Evolutionary conservation across 2,329 filamentous ascomycete species (phyloP), one percentile per base, ranked within the genome.

Genomic region (Penicillium sclerotiorum): DNA sequence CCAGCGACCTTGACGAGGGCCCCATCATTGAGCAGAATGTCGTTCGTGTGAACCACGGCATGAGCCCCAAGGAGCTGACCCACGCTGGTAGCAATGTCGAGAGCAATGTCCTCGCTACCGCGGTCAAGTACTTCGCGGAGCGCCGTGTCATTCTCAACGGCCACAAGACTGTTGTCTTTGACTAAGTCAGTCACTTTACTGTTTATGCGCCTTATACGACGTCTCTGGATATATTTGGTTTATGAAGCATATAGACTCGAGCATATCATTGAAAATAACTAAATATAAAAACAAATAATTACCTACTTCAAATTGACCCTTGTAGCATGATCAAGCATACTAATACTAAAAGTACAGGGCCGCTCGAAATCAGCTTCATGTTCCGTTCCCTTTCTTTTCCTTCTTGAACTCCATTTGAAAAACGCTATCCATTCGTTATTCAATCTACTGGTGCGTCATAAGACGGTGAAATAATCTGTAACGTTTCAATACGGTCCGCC

Each of bases 1-100:
- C 89, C 1, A 88, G 87, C 22, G 89, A 93, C 70, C 73, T 94
- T 54, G 89, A 94, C 65, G 89, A 94, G 76, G 89, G 89, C 2
- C 89, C 89, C 9, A 94, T 94, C 61, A 94, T 94, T 60, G 89
- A 93, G 80, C 89, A 94, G 80, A 81, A 88, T 47, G 85, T 93
- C 46, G 81, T 85, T 5, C 77, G 89, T 13, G 89, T 93, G 21
- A 86, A 90, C 67, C 89, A 94, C 72, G 81, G 78, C 58, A 83
- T 91, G 82, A 86, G 81, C 61, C 80, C 89, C 15, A 89, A 88
- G 77, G 84, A 87, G 67, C 71, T 93, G 65, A 87, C 89, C 2
- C 85, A 89, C 62, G 88, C 91, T 68, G 89, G 89, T 11, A 89
- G 86, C 61, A 92, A 90, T 58, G 87, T 93, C 8, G 89, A 94